Percentiles rank a stretch among this genome's conserved stretches.
Conservation (phyloP, 208 protist genomes). For the Blechomonas ayalai region DNA sequence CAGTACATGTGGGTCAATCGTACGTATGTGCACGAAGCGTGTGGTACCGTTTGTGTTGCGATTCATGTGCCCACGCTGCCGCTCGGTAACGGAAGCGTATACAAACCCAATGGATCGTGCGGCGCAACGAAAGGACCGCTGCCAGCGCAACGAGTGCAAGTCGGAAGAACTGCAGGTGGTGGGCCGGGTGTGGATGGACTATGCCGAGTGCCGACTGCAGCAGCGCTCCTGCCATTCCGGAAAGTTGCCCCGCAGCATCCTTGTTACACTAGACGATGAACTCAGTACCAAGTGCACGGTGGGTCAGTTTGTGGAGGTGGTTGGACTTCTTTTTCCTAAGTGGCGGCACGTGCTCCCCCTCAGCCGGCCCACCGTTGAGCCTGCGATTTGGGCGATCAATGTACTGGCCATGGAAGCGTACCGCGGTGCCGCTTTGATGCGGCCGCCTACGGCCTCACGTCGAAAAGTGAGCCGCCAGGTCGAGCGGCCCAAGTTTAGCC, state of each 20-base stretch:
- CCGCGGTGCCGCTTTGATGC: constrained; percentile 30
- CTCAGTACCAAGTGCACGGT: constrained; percentile 71
- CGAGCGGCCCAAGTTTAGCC: constrained; percentile 53
- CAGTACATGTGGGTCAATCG: constrained; percentile 72
- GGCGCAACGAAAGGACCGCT: constrained; percentile 27
- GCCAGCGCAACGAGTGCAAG: constrained; percentile 45
- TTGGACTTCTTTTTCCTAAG: constrained; percentile 65
- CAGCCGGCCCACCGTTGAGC: constrained; percentile 64
- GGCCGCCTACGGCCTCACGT: constrained; percentile 5
- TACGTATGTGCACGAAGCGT: constrained; percentile 71
- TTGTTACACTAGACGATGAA: constrained; percentile 82
- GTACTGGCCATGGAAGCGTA: constrained; percentile 74
- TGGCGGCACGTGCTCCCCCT: constrained; percentile 62
- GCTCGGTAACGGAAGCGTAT: constrained; percentile 24
- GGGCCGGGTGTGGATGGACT: constrained; percentile 83
- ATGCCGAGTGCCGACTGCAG: constrained; percentile 85
- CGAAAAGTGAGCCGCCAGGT: constrained; percentile 8
- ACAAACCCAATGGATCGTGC: constrained; percentile 64
- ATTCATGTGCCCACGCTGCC: constrained; percentile 66
- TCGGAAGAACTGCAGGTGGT: constrained; percentile 64
- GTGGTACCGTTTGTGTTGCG: constrained; percentile 69
- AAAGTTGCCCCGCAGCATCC: constrained; percentile 62
- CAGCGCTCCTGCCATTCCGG: constrained; percentile 70
- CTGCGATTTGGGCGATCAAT: constrained; percentile 72
- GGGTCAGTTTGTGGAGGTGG: constrained; percentile 79